Evolutionary conservation across 352 stramenopile genomes (phyloP), one percentile per base, ranked within the genome.

Genomic region (Phytophthora aleatoria): DNA sequence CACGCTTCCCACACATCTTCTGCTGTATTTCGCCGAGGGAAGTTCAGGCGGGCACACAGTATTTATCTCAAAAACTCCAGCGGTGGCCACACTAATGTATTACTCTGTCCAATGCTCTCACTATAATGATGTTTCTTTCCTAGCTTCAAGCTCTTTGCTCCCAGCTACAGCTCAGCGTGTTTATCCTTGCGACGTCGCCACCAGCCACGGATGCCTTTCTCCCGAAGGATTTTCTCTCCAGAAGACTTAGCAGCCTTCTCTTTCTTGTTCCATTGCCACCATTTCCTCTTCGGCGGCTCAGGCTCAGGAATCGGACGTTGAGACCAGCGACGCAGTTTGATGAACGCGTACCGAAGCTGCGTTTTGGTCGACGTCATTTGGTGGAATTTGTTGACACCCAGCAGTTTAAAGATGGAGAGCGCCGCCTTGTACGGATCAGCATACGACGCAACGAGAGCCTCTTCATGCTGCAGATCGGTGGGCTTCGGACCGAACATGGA

Each of bases 351-450:
- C 30, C 68, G 71, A 26, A 92, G 72, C 58, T 89, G 77, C 2
- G 83, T 87, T 16, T 69, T 69, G 2, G 69, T 63, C 11, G 81
- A 87, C 5, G 71, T 79, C 83, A 92, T 92, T 12, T 74, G 78
- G 42, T 87, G 79, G 58, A 92, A 89, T 42, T 84, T 75, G 47
- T 90, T 87, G 35, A 87, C 81, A 10, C 77, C 79, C 12, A 90
- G 54, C 31, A 89, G 59, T 48, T 89, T 89, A 69, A 89, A 90
- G 41, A 92, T 79, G 7, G 74, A 90, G 13, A 92, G 62, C 16
- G 79, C 80, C 24, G 84, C 81, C 61, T 90, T 90, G 74, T 89
- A 92, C 53, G 83, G 83, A 42, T 92, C 83, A n/a, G 83, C 79
- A 57, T 92, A 92, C 49, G 65, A 78, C 26, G 65, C 70, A n/a